phyloP scores from a whole-genome alignment of 2,329 filamentous ascomycete species.

The Lecanicillium sp. region DNA sequence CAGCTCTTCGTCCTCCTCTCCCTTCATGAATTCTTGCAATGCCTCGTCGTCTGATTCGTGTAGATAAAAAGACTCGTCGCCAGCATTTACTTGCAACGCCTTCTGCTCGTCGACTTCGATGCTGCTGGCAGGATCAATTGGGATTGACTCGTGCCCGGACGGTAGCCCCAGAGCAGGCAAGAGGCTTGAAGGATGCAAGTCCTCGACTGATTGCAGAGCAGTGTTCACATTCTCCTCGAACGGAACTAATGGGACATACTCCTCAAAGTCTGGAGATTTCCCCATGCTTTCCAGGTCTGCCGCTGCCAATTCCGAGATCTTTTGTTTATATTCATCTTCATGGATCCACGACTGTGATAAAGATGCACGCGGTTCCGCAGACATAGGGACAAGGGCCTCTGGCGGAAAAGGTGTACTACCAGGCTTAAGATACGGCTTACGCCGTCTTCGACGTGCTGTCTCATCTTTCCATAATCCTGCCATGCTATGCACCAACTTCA shows the following conservation, averaged over 20 bases:
- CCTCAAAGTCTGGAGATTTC: constrained; percentile 50
- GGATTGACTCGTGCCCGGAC: constrained; percentile 20
- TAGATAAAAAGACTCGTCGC: constrained; percentile 42
- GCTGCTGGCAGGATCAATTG: constrained; percentile 33
- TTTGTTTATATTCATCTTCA: constrained; percentile 71
- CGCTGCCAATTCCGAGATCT: constrained; percentile 56
- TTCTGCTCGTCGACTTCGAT: constrained; percentile 61
- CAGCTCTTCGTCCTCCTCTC: background rate
- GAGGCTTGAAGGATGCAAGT: constrained; percentile 70
- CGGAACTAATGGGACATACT: constrained; percentile 52
- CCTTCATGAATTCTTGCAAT: constrained; percentile 24
- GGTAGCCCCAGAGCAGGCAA: constrained; percentile 39
- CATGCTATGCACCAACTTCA: constrained; percentile 91
- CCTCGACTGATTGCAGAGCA: constrained; percentile 74
- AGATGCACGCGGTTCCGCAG: constrained; percentile 68
- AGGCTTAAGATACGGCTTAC: constrained; percentile 58
- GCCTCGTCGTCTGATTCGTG: constrained; percentile 51
- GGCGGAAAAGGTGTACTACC: constrained; percentile 71
- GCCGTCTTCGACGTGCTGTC: constrained; percentile 67
- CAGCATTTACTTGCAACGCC: constrained; percentile 41
- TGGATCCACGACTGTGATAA: constrained; percentile 85
- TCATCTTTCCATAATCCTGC: constrained; percentile 90
- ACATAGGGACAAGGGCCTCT: constrained; percentile 83
- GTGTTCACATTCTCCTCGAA: constrained; percentile 63
- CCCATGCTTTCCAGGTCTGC: constrained; percentile 52